phyloP scores from a whole-genome alignment of 495 filamentous ascomycete genomes.

The Lepidopterella palustris region DNA sequence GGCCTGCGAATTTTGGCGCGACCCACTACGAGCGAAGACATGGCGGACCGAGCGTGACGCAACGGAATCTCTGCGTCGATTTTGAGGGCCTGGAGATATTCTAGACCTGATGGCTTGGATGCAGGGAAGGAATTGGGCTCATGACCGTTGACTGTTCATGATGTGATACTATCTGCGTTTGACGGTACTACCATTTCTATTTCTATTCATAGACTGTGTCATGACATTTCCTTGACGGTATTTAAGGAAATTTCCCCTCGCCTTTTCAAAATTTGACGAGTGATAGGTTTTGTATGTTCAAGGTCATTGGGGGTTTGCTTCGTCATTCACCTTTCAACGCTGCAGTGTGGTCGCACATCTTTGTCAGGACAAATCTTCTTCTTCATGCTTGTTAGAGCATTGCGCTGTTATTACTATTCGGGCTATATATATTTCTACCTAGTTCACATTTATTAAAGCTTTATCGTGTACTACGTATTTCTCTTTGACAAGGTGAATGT shows the following conservation, averaged over 20 bases:
- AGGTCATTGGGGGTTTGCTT: too few species aligned
- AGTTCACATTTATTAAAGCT: too few species aligned
- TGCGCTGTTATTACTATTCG: background rate
- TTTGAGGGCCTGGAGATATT: conserved; percentile 55
- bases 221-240: background rate
- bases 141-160: conserved; percentile 13
- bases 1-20: conserved; percentile 41
- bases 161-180: conserved; percentile 10
- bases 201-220: background rate
- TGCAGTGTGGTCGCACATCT: background rate
- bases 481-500: too few species aligned
- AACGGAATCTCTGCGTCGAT: conserved; percentile 47
- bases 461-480: too few species aligned
- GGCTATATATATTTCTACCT: background rate
- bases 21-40: conserved; percentile 45
- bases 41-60: conserved; percentile 34
- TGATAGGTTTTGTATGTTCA: too few species aligned
- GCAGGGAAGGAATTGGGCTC: background rate
- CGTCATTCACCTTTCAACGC: background rate
- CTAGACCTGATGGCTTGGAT: conserved; percentile 16
- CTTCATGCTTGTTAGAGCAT: background rate
- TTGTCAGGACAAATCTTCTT: background rate
- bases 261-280: too few species aligned
- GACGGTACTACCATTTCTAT: background rate
- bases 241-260: background rate